Evolutionary conservation across 768 basidiomycete species (phyloP).

Genomic region (Leucocoprinus leucothites): DNA sequence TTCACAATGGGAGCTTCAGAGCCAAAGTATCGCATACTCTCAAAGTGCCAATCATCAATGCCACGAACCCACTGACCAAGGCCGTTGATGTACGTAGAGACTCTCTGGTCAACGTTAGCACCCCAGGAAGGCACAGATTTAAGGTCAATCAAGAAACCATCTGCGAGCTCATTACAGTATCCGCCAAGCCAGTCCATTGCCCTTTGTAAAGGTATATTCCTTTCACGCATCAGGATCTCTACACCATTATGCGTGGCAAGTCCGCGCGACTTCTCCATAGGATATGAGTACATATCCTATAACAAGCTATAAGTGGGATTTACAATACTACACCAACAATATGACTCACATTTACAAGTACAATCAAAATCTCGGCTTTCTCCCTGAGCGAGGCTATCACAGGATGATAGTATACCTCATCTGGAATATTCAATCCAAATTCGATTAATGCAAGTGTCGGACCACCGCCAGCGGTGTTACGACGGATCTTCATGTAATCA

Average conservation of each 20-base stretch:
- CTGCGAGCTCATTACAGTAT: slow-evolving; percentile 26
- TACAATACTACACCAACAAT: not conserved
- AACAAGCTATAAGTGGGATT: not conserved
- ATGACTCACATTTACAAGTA: slow-evolving; percentile 24
- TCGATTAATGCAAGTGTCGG: slow-evolving; percentile 53
- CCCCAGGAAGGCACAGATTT: slow-evolving; percentile 32
- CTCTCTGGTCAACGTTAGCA: slow-evolving; percentile 24
- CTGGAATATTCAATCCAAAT: slow-evolving; percentile 53
- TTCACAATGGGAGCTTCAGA: slow-evolving; percentile 23
- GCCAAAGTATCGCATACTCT: slow-evolving; percentile 32
- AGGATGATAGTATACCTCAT: slow-evolving; percentile 50
- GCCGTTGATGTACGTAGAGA: slow-evolving; percentile 31
- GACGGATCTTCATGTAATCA: slow-evolving; percentile 49
- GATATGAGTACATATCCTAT: slow-evolving; percentile 39
- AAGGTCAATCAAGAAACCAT: slow-evolving; percentile 27
- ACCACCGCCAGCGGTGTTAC: slow-evolving; percentile 51
- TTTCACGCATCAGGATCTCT: slow-evolving; percentile 36
- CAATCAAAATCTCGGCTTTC: slow-evolving; percentile 48
- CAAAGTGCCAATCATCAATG: slow-evolving; percentile 41
- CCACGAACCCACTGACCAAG: slow-evolving; percentile 17
- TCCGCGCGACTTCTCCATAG: slow-evolving; percentile 35
- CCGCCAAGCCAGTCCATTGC: slow-evolving; percentile 35
- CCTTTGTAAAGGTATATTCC: slow-evolving; percentile 26
- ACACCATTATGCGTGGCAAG: slow-evolving; percentile 40
- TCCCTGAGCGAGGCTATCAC: slow-evolving; percentile 42